phyloP scores from a whole-genome alignment of 768 basidiomycete species.

The Exidia glandulosa region DNA sequence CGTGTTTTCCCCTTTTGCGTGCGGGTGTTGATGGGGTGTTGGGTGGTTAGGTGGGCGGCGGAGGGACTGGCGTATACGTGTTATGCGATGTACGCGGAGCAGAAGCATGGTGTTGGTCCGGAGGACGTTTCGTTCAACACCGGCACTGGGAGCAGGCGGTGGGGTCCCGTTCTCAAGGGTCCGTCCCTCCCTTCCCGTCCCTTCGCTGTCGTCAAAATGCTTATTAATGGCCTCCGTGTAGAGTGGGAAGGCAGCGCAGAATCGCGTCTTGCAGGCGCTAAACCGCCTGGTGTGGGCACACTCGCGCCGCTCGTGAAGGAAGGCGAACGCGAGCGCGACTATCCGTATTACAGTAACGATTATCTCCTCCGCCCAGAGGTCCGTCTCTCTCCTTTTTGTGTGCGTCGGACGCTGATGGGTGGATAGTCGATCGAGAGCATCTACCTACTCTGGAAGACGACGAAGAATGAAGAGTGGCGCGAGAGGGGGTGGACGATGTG shows the following conservation, averaged over 20 bases:
- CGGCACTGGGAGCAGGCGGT: neutral
- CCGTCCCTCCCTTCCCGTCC: neutral
- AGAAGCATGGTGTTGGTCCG: constrained; percentile 11
- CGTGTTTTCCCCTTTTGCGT: neutral
- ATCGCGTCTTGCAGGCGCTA: neutral
- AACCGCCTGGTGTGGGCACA: constrained; percentile 6
- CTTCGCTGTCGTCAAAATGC: neutral
- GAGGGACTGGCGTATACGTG: constrained; percentile 15
- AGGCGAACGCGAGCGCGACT: constrained; percentile 5
- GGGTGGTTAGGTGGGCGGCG: constrained; percentile 13
- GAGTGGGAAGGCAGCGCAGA: neutral
- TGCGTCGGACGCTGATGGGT: neutral
- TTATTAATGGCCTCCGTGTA: neutral
- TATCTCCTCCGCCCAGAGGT: constrained; percentile 16
- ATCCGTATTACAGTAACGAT: neutral
- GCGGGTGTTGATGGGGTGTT: neutral
- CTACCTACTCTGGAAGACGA: constrained; percentile 4
- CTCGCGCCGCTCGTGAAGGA: neutral
- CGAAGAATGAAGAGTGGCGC: constrained; percentile 12
- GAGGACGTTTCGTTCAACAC: constrained; percentile 10
- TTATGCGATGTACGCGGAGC: constrained; percentile 12
- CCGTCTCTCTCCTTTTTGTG: neutral
- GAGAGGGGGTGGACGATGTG: constrained; percentile 17
- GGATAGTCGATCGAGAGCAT: constrained; percentile 9
- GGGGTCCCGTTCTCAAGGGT: neutral